Percentiles rank a stretch among this genome's conserved stretches.
These are phyloP conservation scores for Trichomonascaceae sp. DNA, from an alignment of 1,139 yeast genomes.

Conservation along the genomic window DNA sequence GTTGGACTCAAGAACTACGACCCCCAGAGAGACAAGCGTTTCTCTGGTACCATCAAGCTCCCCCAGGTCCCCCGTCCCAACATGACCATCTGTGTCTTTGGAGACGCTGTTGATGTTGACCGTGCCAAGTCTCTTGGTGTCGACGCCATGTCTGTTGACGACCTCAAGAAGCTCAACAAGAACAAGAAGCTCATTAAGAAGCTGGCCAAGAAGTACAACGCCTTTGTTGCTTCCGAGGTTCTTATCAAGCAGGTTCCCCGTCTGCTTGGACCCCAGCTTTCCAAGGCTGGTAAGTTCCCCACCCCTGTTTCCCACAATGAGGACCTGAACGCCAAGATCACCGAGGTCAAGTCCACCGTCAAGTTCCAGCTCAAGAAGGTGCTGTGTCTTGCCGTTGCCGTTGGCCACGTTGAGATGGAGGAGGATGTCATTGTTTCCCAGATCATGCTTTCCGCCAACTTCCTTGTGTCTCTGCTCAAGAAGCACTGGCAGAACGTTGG, in stretches of 20 bases:
- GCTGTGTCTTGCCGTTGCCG: slow-evolving; percentile 85
- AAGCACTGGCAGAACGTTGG: slow-evolving; percentile 99
- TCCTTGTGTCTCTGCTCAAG: slow-evolving; percentile 98
- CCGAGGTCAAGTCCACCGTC: slow-evolving; percentile 97
- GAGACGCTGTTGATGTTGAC: slow-evolving; percentile 99
- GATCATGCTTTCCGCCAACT: slow-evolving; percentile 98
- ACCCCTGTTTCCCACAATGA: slow-evolving; percentile 99
- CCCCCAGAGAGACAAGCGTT: slow-evolving; percentile 99
- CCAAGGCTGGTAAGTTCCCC: slow-evolving; percentile 99
- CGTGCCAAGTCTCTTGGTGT: slow-evolving; percentile 99
- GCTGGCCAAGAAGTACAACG: slow-evolving; percentile 99
- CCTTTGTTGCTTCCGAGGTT: slow-evolving; percentile 98
- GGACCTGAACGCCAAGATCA: slow-evolving; percentile 91
- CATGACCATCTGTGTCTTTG: slow-evolving; percentile 99
- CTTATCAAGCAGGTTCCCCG: slow-evolving; percentile 99
- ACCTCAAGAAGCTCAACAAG: slow-evolving; percentile 99
- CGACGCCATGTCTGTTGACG: slow-evolving; percentile 99
- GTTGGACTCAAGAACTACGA: slow-evolving; percentile 99
- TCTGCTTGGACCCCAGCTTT: slow-evolving; percentile 99
- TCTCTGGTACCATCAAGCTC: slow-evolving; percentile 98
- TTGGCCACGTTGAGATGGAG: slow-evolving; percentile 99
- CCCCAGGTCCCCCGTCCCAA: slow-evolving; percentile 99
- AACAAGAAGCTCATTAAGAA: slow-evolving; percentile 99
- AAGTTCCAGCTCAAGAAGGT: slow-evolving; percentile 98
- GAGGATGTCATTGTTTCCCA: slow-evolving; percentile 94